Percentiles rank a stretch among this genome's conserved stretches.
Evolutionary conservation across 2,329 filamentous ascomycete species (phyloP).

Genomic region (Dactylellina leptospora): DNA sequence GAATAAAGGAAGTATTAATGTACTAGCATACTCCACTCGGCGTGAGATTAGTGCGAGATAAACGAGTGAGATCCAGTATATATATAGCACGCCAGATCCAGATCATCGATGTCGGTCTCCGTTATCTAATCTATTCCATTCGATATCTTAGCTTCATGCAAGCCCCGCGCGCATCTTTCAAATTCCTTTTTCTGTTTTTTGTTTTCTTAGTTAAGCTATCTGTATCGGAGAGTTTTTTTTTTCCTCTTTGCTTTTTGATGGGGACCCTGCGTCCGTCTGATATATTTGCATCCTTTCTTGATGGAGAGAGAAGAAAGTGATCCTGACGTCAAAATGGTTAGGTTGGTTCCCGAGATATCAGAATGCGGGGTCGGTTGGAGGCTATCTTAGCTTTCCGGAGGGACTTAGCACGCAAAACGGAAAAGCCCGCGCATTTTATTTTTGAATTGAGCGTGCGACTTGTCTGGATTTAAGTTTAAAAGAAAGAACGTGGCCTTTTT

Average conservation of each 20-base stretch:
- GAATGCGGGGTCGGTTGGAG: slow-evolving; percentile 20
- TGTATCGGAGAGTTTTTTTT: slow-evolving; percentile 7
- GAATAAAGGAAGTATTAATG: too few species aligned
- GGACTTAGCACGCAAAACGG: too few species aligned
- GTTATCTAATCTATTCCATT: neutral
- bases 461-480: slow-evolving; percentile 11
- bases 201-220: slow-evolving; percentile 10
- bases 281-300: neutral
- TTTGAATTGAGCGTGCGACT: neutral
- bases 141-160: slow-evolving; percentile 20
- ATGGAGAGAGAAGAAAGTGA: neutral
- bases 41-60: neutral
- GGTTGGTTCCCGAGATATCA: neutral
- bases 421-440: too few species aligned
- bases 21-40: neutral
- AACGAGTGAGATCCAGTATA: neutral
- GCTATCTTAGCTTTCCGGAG: too few species aligned
- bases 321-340: slow-evolving; percentile 17
- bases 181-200: slow-evolving; percentile 1
- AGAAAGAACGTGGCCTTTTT: neutral
- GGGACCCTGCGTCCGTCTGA: slow-evolving; percentile 5
- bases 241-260: slow-evolving; percentile 1
- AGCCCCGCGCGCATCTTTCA: neutral
- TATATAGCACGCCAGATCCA: neutral
- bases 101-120: slow-evolving; percentile 2